These are phyloP conservation scores for Aaosphaeria arxii DNA, from an alignment of 2,329 filamentous ascomycete species.

Conservation along the genomic window DNA sequence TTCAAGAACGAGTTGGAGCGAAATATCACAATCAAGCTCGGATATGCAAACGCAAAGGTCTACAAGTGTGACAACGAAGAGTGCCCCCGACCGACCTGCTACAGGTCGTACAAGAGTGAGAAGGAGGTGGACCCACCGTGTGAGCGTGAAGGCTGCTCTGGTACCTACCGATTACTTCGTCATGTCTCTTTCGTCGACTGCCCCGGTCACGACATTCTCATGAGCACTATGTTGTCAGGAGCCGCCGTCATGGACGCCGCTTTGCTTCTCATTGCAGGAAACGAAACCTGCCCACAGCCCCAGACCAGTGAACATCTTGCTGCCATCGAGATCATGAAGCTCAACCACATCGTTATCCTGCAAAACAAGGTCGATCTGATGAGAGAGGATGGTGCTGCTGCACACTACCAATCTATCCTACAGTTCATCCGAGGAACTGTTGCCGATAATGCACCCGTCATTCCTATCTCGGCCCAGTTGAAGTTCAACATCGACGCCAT, in stretches of 20 bases:
- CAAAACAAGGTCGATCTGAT: constrained; percentile 99
- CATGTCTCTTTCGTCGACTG: constrained; percentile 85
- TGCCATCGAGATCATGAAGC: constrained; percentile 99
- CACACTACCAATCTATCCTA: constrained; percentile 94
- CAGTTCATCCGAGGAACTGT: constrained; percentile 99
- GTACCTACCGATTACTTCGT: constrained; percentile 78
- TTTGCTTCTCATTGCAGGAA: constrained; percentile 91
- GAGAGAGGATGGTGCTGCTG: constrained; percentile 88
- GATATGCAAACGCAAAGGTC: constrained; percentile 98
- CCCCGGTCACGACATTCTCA: constrained; percentile 99
- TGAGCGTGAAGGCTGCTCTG: constrained; percentile 86
- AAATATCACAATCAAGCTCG: constrained; percentile 99
- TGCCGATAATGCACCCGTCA: constrained; percentile 89
- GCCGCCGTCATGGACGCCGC: constrained; percentile 99
- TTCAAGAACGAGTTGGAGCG: constrained; percentile 99
- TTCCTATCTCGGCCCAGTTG: constrained; percentile 94
- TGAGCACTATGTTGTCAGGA: constrained; percentile 99
- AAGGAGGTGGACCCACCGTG: constrained; percentile 97
- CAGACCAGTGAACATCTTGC: constrained; percentile 98
- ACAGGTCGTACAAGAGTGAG: constrained; percentile 95
- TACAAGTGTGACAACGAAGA: constrained; percentile 94
- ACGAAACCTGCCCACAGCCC: constrained; percentile 96
- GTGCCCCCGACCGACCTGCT: constrained; percentile 93
- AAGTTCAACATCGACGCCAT: constrained; percentile 99
- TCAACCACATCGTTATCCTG: constrained; percentile 98